A percentile compares a stretch with the other conserved stretches of the same genome.
phyloP scores from a whole-genome alignment of 768 basidiomycete genomes.

The Tricholoma terreum region DNA sequence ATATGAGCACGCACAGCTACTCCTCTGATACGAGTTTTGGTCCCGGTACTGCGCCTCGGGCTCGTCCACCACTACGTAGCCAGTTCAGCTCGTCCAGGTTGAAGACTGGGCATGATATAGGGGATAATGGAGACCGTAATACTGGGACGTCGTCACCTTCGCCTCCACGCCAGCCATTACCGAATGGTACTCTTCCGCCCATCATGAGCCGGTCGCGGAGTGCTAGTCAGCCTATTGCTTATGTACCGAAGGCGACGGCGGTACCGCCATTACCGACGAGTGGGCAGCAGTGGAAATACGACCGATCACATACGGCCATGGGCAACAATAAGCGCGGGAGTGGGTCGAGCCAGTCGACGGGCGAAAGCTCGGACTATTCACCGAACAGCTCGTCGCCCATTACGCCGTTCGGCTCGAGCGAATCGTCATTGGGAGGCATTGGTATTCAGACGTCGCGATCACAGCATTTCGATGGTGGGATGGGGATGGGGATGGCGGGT shows the following conservation, averaged over 20 bases:
- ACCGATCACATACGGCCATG: conserved; percentile 37
- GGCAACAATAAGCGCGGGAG: conserved; percentile 70
- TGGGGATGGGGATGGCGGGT: conserved; percentile 7
- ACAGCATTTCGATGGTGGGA: conserved; percentile 41
- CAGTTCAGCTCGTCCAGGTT: conserved; percentile 71
- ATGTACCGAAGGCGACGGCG: conserved; percentile 52
- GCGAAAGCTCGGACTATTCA: conserved; percentile 79
- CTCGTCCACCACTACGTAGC: conserved; percentile 53
- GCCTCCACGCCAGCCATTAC: conserved; percentile 20
- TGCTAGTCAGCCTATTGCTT: conserved; percentile 75
- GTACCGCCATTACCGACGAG: conserved; percentile 52
- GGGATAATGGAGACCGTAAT: conserved; percentile 31
- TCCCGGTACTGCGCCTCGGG: conserved; percentile 23
- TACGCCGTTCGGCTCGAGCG: conserved; percentile 88
- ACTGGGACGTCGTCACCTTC: conserved; percentile 28
- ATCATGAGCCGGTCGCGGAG: conserved; percentile 62
- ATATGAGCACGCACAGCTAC: conserved; percentile 39
- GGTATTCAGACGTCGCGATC: conserved; percentile 53
- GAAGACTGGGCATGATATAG: conserved; percentile 48
- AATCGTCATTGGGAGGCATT: conserved; percentile 66
- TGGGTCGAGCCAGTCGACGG: conserved; percentile 81
- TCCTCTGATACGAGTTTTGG: conserved; percentile 46
- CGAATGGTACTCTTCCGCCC: conserved; percentile 25
- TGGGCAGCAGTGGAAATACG: conserved; percentile 41
- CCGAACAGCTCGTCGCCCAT: conserved; percentile 84